These are phyloP conservation scores for Pinus tabuliformis DNA, from an alignment of 75 land plant genomes.

Conservation along the genomic window DNA sequence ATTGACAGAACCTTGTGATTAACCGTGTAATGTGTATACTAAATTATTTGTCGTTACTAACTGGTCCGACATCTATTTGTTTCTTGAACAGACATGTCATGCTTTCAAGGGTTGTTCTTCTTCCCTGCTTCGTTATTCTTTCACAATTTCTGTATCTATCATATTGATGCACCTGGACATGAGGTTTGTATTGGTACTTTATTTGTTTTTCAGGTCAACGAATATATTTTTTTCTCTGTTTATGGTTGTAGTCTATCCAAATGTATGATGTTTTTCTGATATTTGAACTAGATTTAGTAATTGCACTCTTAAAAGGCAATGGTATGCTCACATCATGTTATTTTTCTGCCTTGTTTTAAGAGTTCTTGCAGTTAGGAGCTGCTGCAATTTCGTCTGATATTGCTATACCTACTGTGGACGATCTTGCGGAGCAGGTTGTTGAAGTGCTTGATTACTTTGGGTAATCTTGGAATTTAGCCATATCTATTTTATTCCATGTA, in stretches of 20 bases:
- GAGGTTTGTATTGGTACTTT: constrained; percentile 59
- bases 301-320: neutral
- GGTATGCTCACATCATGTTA: constrained; percentile 9
- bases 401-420: constrained; percentile 56
- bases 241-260: neutral
- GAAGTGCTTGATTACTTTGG: constrained; percentile 86
- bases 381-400: constrained; percentile 55
- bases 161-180: constrained; percentile 90
- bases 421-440: constrained; percentile 86
- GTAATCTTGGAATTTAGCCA: constrained; percentile 18
- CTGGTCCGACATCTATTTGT: neutral
- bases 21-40: too few species aligned
- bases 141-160: constrained; percentile 94
- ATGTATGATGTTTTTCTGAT: neutral
- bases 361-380: constrained; percentile 80
- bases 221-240: constrained; percentile 1
- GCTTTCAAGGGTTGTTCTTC: constrained; percentile 88
- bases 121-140: constrained; percentile 74
- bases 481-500: neutral
- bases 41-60: too few species aligned
- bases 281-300: neutral
- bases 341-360: constrained; percentile 26
- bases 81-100: constrained; percentile 62
- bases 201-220: neutral
- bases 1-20: too few species aligned